Evolutionary conservation across 257 asterid species (phyloP).

Genomic region (Nicotiana otophora): DNA sequence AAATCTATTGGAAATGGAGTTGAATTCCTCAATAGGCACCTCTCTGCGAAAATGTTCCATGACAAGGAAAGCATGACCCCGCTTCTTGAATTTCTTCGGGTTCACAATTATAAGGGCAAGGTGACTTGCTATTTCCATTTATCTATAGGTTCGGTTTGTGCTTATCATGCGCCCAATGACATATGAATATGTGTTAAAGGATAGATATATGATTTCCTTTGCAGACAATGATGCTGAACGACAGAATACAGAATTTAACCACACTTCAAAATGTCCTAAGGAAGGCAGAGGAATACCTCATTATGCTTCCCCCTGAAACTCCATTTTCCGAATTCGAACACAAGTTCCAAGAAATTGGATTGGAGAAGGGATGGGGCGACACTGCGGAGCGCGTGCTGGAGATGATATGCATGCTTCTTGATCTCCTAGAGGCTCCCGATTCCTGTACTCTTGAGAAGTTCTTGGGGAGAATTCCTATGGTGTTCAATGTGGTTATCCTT

Average conservation of each 20-base stretch:
- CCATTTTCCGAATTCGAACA: constrained; percentile 57
- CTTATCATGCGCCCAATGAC: not conserved
- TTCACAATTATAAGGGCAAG: constrained; percentile 79
- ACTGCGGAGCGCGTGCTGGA: constrained; percentile 61
- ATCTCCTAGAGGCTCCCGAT: constrained; percentile 91
- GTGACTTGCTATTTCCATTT: constrained; percentile 21
- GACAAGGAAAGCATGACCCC: constrained; percentile 94
- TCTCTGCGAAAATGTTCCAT: constrained; percentile 95
- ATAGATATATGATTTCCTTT: not conserved
- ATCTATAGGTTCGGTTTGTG: not conserved
- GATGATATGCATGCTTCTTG: constrained; percentile 84
- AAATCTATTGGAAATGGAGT: constrained; percentile 97
- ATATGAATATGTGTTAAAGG: not conserved
- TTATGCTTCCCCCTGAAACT: constrained; percentile 57
- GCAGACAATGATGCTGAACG: constrained; percentile 83
- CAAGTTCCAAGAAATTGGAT: constrained; percentile 79
- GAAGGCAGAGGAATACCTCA: constrained; percentile 90
- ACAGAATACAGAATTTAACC: constrained; percentile 51
- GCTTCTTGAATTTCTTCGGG: constrained; percentile 80
- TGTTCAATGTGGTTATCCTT: constrained; percentile 90
- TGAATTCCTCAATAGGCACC: constrained; percentile 91
- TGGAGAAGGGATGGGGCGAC: constrained; percentile 99
- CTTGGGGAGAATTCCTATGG: constrained; percentile 88
- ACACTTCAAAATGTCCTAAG: constrained; percentile 73
- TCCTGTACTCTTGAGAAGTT: constrained; percentile 86